Conservation (phyloP, 768 basidiomycete genomes). For the Termitomyces sp. region DNA sequence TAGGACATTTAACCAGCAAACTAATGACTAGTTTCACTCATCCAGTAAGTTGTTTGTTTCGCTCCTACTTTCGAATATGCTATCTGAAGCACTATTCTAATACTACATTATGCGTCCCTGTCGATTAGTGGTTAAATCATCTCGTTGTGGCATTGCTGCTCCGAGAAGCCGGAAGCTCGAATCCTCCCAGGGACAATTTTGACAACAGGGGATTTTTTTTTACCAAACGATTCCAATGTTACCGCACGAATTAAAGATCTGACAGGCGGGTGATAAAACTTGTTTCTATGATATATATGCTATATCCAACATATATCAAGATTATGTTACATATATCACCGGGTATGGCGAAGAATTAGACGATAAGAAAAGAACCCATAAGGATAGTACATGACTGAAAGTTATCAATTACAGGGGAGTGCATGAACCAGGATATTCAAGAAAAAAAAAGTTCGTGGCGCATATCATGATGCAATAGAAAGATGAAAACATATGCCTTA, state of each 20-base stretch:
- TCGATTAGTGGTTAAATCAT: slow-evolving; percentile 1
- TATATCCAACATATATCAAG: neutral
- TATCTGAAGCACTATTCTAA: no score
- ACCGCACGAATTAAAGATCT: neutral
- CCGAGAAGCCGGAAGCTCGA: neutral
- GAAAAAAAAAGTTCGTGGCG: neutral
- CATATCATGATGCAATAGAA: neutral
- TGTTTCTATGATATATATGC: neutral
- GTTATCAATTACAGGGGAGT: neutral
- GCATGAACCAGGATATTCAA: neutral
- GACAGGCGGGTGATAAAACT: neutral
- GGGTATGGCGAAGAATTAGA: neutral
- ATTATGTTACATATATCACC: neutral
- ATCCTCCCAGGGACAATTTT: neutral
- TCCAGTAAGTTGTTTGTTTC: no score
- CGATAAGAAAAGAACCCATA: neutral
- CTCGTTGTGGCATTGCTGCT: neutral
- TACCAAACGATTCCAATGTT: no score
- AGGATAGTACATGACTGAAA: neutral
- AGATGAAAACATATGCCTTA: neutral
- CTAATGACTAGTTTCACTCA: no score
- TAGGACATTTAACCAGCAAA: neutral
- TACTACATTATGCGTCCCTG: neutral
- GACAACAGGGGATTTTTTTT: no score
- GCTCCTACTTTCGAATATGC: no score